Percentiles rank a stretch among this genome's conserved stretches.
Conservation (phyloP, 768 basidiomycete species). For the Pleurotus djamor region DNA sequence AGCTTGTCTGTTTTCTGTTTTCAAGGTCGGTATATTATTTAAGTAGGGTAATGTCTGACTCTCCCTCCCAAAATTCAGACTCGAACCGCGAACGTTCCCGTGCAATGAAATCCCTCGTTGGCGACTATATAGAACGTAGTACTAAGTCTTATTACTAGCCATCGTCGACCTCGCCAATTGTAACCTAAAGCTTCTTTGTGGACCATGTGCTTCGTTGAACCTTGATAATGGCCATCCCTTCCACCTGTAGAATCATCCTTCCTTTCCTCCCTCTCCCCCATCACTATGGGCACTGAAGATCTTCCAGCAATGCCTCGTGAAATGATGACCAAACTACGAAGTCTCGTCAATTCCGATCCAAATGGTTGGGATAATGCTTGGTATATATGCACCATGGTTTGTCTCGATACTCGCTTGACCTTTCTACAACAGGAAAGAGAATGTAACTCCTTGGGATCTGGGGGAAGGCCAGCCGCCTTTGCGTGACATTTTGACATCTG, state of each 20-base stretch:
- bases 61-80: neutral
- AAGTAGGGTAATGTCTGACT: neutral
- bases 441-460: conserved; percentile 63
- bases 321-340: neutral
- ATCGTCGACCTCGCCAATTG: too few relatives aligned
- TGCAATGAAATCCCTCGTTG: too few relatives aligned
- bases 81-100: too few relatives aligned
- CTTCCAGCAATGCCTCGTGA: neutral
- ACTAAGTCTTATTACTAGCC: too few relatives aligned
- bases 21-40: conserved; percentile 6
- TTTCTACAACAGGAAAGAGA: conserved; percentile 33
- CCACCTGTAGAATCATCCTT: too few relatives aligned
- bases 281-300: too few relatives aligned
- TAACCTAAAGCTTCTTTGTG: too few relatives aligned
- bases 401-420: neutral
- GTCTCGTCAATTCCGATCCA: conserved; percentile 1
- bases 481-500: conserved; percentile 45
- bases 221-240: too few relatives aligned
- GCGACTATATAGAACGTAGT: too few relatives aligned
- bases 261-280: too few relatives aligned
- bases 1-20: neutral
- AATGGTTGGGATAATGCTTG: conserved; percentile 8
- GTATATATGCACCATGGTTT: neutral
- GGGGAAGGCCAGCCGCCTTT: conserved; percentile 56
- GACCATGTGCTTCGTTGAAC: too few relatives aligned